Percentiles rank a stretch among this genome's conserved stretches.
These are phyloP conservation scores for Hericium erinaceus DNA, from an alignment of 768 basidiomycete species.

Conservation along the genomic window DNA sequence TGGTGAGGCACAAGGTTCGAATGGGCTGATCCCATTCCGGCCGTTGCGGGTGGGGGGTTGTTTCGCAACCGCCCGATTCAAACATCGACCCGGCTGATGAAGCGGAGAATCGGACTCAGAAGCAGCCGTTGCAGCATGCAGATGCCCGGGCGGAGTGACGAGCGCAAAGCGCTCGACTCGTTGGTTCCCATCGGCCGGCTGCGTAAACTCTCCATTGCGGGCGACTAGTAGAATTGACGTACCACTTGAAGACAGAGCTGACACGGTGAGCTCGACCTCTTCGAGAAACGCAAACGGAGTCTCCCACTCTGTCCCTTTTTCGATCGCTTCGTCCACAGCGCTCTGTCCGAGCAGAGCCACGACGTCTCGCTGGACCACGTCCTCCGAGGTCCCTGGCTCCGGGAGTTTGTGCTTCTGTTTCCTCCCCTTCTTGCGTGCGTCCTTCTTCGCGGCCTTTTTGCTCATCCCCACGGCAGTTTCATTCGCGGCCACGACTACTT, in stretches of 20 bases:
- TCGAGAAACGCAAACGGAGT: constrained; percentile 51
- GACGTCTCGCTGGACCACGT: constrained; percentile 70
- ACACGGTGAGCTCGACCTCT: constrained; percentile 57
- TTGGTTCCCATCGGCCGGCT: too few species aligned
- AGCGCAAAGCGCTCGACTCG: too few species aligned
- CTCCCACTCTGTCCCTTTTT: constrained; percentile 42
- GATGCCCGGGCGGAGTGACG: too few species aligned
- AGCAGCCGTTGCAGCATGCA: too few species aligned
- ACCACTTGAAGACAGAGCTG: constrained; percentile 56
- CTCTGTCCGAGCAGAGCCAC: constrained; percentile 54
- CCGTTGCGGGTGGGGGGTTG: too few species aligned
- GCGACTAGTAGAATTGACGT: constrained; percentile 12
- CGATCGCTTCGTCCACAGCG: constrained; percentile 38
- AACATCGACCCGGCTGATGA: too few species aligned
- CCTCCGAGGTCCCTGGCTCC: constrained; percentile 62
- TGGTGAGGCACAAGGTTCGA: too few species aligned
- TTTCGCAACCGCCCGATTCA: too few species aligned
- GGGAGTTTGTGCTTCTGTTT: constrained; percentile 29
- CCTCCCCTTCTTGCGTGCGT: constrained; percentile 31
- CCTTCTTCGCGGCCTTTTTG: constrained; percentile 5
- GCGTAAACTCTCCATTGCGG: not conserved
- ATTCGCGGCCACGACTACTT: not conserved
- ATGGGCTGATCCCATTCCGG: too few species aligned
- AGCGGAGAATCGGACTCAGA: not conserved
- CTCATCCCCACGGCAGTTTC: not conserved